Conservation (phyloP, 2,329 filamentous ascomycete genomes). For the Beauveria bassiana region DNA sequence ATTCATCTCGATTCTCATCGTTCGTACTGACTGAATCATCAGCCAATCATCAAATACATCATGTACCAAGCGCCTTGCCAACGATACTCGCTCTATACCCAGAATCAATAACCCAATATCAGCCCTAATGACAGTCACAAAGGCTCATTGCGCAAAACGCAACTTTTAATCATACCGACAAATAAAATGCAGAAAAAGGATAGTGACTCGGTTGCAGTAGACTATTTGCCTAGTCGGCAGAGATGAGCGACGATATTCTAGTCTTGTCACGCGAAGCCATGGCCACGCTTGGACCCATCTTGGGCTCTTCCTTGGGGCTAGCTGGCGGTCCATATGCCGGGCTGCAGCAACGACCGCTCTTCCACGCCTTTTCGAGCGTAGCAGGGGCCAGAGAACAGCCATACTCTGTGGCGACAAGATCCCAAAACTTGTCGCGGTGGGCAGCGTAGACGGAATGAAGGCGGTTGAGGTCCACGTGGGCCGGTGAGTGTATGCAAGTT, state of each 20-base stretch:
- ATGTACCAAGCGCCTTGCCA: slow-evolving; percentile 1
- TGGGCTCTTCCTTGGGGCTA: slow-evolving; percentile 39
- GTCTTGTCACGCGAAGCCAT: slow-evolving; percentile 43
- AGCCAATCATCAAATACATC: background rate
- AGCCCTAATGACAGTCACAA: no score
- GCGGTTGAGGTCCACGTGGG: slow-evolving; percentile 54
- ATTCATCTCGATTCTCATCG: background rate
- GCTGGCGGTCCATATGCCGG: slow-evolving; percentile 34
- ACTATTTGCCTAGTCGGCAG: background rate
- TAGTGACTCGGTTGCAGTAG: background rate
- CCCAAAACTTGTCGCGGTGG: slow-evolving; percentile 67
- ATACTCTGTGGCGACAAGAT: slow-evolving; percentile 63
- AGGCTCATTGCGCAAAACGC: background rate
- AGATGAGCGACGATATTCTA: slow-evolving; percentile 49
- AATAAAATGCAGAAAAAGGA: background rate
- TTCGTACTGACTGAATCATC: background rate
- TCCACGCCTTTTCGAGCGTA: slow-evolving; percentile 65
- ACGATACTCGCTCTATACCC: background rate
- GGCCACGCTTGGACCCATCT: slow-evolving; percentile 29
- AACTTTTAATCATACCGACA: background rate
- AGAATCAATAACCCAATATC: background rate
- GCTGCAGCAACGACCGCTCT: slow-evolving; percentile 36
- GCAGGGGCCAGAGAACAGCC: slow-evolving; percentile 54
- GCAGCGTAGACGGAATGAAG: slow-evolving; percentile 63
- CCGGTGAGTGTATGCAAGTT: slow-evolving; percentile 24